Evolutionary conservation across 768 basidiomycete species (phyloP).

Genomic region (Ramaria sp.): DNA sequence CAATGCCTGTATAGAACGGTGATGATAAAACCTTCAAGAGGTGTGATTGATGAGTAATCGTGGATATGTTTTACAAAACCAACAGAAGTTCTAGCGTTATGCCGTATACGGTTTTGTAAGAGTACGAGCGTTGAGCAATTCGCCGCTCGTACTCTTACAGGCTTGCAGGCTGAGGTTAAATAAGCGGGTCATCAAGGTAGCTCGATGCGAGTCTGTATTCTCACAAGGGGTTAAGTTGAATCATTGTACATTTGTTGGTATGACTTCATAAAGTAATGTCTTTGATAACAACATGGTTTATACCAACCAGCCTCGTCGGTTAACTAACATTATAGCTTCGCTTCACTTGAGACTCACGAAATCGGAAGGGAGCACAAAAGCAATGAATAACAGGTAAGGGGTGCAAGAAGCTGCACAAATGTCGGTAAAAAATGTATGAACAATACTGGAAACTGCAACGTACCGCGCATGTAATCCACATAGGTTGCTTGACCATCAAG

Average conservation of each 20-base stretch:
- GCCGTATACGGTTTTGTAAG: too few species aligned
- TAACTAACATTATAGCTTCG: background rate
- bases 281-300: background rate
- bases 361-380: slow-evolving; percentile 2
- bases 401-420: slow-evolving; percentile 4
- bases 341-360: background rate
- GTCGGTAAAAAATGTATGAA: background rate
- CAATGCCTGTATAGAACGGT: background rate
- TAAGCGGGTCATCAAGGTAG: background rate
- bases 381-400: slow-evolving; percentile 2
- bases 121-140: too few species aligned
- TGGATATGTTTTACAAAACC: too few species aligned
- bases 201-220: background rate
- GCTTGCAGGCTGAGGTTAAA: background rate
- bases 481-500: background rate
- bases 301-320: background rate
- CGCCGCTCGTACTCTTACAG: too few species aligned
- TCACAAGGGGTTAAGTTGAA: background rate
- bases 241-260: slow-evolving; percentile 3
- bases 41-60: too few species aligned
- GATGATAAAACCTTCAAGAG: background rate
- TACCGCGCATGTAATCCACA: background rate
- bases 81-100: background rate
- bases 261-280: background rate
- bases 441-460: background rate